Evolutionary conservation across 768 basidiomycete genomes (phyloP), one percentile per base, ranked within the genome.

Genomic region (Hebeloma cylindrosporum): DNA sequence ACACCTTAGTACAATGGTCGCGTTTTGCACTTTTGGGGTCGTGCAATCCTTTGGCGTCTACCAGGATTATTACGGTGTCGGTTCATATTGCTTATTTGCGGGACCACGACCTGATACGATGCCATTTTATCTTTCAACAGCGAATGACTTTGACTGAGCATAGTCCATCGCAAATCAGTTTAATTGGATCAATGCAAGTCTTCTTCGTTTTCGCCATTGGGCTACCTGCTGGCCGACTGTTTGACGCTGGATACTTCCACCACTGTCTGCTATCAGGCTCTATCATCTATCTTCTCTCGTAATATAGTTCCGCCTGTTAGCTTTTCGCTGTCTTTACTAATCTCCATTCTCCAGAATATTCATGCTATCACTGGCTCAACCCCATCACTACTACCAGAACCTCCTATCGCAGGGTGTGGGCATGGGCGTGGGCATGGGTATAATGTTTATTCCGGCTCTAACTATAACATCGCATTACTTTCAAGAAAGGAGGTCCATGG

Each of bases 381-480:
- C 74, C 0, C 63, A 72, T 32, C 66, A 73, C 40, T 76, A 71
- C 55, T 78, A 76, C 42, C 77, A 79, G 50, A 66, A 72, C 13
- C 75, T 81, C 50, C 65, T 83, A 2, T 65, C 75, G 0, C 79
- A 83, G 62, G 79, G 77, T 1, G 59, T 82, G 5, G 79, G 75
- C 0, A 73, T 75, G 66, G 81, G 81, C 0, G 58, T 80, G 13
- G 78, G 79, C 16, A 72, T 75, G 64, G 80, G 80, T 1, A 50
- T 80, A 26, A 66, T 79, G 51, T 80, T 79, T 55, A 50, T 80
- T 1, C 81, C 80, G 0, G 67, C 73, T 6, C 55, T 79, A 18
- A 70, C 74, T 10, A 65, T 80, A n/a, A 66, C 74, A 5, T 72
- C 77, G 3, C 80, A 82, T 46, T 75, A 77, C 57, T 83, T 80